Evolutionary conservation across 257 asterid species (phyloP), one percentile per base, ranked within the genome.

Genomic region (Nicotiana attenuata): DNA sequence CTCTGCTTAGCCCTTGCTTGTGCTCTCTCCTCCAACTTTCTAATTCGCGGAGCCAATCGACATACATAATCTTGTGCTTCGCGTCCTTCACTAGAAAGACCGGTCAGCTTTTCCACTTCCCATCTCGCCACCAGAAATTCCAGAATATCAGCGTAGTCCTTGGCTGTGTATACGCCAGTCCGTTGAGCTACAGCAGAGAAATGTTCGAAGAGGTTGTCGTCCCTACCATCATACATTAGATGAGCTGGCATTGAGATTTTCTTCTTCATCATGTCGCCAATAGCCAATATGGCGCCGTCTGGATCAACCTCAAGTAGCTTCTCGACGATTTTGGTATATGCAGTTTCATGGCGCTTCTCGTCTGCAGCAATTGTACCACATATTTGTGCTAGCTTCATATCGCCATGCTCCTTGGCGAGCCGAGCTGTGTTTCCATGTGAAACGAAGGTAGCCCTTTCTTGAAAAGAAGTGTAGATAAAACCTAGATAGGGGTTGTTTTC

Each of bases 401-500:
- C 97, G 0, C 97, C 97, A 1, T 87, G 90, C 65, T 88, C 87
- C 91, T 93, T 93, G 56, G 95, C 97, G 0, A 82, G 97, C 86
- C 95, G 83, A 5, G 97, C 97, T 22, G 95, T 93, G 93, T 93
- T 93, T 7, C 97, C 97, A 41, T 93, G 96, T 10, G 97, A 93
- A 82, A 92, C 55, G 84, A 92, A 91, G 14, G 97, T 93, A 19
- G 97, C 97, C 85, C 97, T 89, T 84, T 93, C 97, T 76, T 91
- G 97, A 29, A 93, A 93, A 13, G 97, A 89, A 28, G 96, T 93
- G 89, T 91, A 90, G 87, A 93, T 89, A 87, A 91, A 93, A 56
- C 97, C 97, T 6, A 93, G 93, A 76, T 93, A 93, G 3, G 97
- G 97, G 83, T 90, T 93, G 95, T 93, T 93, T 84, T 93, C 97